Conservation (phyloP, 805 yeast species). For the Candida endomychidarum region DNA sequence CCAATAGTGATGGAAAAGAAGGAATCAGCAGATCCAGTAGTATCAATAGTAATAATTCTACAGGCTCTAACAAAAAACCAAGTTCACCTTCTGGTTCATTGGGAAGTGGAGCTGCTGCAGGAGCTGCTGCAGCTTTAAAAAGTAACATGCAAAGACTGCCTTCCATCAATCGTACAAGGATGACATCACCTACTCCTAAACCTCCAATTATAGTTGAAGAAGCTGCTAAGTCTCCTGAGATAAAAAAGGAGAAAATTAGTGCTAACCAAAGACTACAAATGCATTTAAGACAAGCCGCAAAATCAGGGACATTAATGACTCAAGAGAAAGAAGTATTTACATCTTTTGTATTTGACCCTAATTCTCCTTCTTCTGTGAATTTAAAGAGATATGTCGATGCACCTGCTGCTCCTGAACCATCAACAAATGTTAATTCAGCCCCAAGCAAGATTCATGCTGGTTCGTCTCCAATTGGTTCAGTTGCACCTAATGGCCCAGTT, state of each 20-base stretch:
- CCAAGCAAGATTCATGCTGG: too few relatives aligned
- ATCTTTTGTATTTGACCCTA: conserved; percentile 42
- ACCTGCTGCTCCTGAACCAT: neutral
- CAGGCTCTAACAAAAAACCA: neutral
- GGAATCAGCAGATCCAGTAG: conserved; percentile 4
- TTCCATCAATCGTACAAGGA: conserved; percentile 7
- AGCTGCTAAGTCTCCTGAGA: conserved; percentile 8
- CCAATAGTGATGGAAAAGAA: conserved; percentile 24
- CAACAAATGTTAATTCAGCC: conserved; percentile 1
- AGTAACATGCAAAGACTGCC: conserved; percentile 11
- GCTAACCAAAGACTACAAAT: conserved; percentile 42
- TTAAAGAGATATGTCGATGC: conserved; percentile 18
- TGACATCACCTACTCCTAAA: conserved; percentile 11
- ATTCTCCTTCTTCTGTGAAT: conserved; percentile 25
- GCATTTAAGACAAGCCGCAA: conserved; percentile 39
- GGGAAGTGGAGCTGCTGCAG: conserved; percentile 23
- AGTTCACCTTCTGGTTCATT: neutral
- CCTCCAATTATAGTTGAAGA: conserved; percentile 11
- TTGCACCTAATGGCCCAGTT: too few relatives aligned
- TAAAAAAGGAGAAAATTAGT: conserved; percentile 23
- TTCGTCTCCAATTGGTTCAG: too few relatives aligned
- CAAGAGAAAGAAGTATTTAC: conserved; percentile 37
- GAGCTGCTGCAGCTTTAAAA: conserved; percentile 35
- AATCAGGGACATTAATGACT: conserved; percentile 35
- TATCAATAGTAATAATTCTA: conserved; percentile 3